These are phyloP conservation scores for Gloeophyllum trabeum DNA, from an alignment of 768 basidiomycete genomes.

Conservation along the genomic window DNA sequence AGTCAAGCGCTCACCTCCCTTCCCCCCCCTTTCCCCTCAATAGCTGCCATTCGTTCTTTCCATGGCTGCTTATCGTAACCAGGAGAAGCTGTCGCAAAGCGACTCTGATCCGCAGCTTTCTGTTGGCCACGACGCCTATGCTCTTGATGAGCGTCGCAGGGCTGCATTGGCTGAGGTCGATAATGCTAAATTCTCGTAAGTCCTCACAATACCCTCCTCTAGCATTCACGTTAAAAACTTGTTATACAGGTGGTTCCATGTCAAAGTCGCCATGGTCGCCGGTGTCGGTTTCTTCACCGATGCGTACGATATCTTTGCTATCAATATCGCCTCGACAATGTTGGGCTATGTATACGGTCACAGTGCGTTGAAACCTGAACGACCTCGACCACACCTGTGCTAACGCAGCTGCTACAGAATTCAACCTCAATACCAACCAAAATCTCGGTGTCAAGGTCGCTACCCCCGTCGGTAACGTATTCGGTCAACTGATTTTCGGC, in stretches of 20 bases:
- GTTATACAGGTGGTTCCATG: constrained; percentile 65
- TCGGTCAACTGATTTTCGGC: constrained; percentile 71
- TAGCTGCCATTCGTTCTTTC: too few relatives aligned
- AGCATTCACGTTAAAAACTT: background rate
- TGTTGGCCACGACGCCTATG: too few relatives aligned
- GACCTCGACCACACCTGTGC: constrained; percentile 7
- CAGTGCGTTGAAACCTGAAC: too few relatives aligned
- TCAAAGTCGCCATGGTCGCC: constrained; percentile 43
- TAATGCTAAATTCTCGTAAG: constrained; percentile 75
- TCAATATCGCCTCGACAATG: constrained; percentile 79
- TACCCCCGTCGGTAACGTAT: constrained; percentile 62
- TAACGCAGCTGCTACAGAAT: too few relatives aligned
- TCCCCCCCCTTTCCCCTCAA: too few relatives aligned
- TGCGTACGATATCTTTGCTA: constrained; percentile 86
- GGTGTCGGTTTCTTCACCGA: constrained; percentile 92
- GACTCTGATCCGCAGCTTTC: too few relatives aligned
- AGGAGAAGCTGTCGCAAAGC: too few relatives aligned
- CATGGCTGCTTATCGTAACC: too few relatives aligned
- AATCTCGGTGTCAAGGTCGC: constrained; percentile 72
- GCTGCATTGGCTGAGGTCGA: constrained; percentile 82
- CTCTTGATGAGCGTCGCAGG: constrained; percentile 62
- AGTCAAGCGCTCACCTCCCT: too few relatives aligned
- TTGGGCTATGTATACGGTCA: constrained; percentile 75
- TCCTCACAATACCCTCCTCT: constrained; percentile 6
- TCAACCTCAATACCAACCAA: constrained; percentile 49